Base-by-base conservation (phyloP, 1,284 basidiomycete genomes). In the Stygiomarasmius scandens region DNA sequence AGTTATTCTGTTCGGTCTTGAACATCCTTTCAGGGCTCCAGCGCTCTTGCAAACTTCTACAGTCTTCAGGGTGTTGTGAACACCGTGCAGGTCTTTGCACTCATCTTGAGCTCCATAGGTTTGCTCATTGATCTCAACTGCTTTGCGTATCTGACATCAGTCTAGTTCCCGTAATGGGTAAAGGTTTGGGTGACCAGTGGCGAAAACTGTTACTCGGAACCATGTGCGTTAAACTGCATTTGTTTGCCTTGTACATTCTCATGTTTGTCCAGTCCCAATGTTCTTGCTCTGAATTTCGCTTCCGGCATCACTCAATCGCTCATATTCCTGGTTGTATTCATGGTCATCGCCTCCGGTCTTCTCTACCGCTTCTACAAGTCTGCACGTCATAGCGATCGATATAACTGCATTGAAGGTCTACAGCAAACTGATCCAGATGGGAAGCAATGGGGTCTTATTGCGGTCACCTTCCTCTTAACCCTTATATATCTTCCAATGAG, bases 401-500 rank as follows among this genome's bases (percentile, higher is more conserved):
- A 83, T 59, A 71, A 73, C 50, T 64, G 71, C 2, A 72, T 80
- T 2, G 87, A 89, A 69, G 87, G 86, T 16, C 69, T 88, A 3
- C 82, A 83, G 62, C 69, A 75, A 56, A 68, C 72, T 1, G 72
- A 70, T 38, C 70, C 74, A 14, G 68, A 76, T 49, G 75, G 75
- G 48, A 75, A 71, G 48, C 75, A 79, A 55, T 83, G 83, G 80
- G 74, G 76, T 3, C 69, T 86, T 12, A 72, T 89, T 12, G 67
- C 85, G n/a, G 78, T 80, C 32, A 85, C 81, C 22, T 89, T 89
- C 64, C 63, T 85, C 5, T 71, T 90, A 43, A 86, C 85, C 2
- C 71, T 85, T 32, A 77, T 89, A 20, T 90, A 90, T 66, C 76
- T 90, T 23, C 88, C 87, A 8, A 74, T 90, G 54, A 87, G 85